A percentile compares a stretch with the other conserved stretches of the same genome.
These are phyloP conservation scores for Sarocladium kiliense DNA, from an alignment of 2,329 filamentous ascomycete genomes.

Conservation along the genomic window DNA sequence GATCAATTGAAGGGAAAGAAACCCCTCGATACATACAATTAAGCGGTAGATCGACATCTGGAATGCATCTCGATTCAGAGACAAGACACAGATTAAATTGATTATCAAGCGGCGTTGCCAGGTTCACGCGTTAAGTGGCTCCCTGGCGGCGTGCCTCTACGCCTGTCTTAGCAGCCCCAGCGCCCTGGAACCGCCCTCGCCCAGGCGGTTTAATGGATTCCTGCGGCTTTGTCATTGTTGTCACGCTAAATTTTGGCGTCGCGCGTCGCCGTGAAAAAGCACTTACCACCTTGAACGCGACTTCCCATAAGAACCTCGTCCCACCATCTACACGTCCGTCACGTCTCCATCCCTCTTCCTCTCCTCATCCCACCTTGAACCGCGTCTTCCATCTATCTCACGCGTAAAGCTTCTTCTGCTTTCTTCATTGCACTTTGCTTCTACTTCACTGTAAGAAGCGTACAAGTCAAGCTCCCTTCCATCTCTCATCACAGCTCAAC, in stretches of 20 bases:
- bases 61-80: background rate
- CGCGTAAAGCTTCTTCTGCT: slow-evolving; percentile 5
- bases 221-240: slow-evolving; percentile 18
- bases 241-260: slow-evolving; percentile 20
- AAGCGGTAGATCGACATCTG: background rate
- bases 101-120: slow-evolving; percentile 7
- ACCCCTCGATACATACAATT: background rate
- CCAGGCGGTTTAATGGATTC: slow-evolving; percentile 17
- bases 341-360: slow-evolving; percentile 10
- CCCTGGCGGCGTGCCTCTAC: background rate
- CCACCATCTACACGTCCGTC: slow-evolving; percentile 17
- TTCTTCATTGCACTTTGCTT: slow-evolving; percentile 10
- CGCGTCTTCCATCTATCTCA: slow-evolving; percentile 10
- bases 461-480: slow-evolving; percentile 11
- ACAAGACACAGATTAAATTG: slow-evolving; percentile 2
- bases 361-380: slow-evolving; percentile 7
- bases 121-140: slow-evolving; percentile 8
- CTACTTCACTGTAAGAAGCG: slow-evolving; percentile 15
- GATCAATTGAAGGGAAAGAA: background rate
- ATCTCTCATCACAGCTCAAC: slow-evolving; percentile 16
- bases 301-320: slow-evolving; percentile 29
- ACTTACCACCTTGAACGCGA: slow-evolving; percentile 13
- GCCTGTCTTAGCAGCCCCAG: background rate
- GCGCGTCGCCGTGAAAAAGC: slow-evolving; percentile 15
- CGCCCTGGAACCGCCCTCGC: background rate